Evolutionary conservation across 2,329 filamentous ascomycete genomes (phyloP).

Genomic region (Calycina marina): DNA sequence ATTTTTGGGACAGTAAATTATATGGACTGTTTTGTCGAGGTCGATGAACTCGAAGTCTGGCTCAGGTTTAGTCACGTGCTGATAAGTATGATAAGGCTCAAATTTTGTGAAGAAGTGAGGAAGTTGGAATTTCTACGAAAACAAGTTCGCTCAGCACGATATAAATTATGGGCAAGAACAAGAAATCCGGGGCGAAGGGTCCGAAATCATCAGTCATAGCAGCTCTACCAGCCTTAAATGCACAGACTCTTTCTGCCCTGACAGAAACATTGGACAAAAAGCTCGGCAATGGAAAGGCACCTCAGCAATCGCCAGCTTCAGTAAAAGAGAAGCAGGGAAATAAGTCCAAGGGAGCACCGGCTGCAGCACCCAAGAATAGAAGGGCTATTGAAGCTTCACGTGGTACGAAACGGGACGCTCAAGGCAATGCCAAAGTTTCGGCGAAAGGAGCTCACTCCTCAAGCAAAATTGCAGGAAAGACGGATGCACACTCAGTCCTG

Average conservation of each 20-base stretch:
- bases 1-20: no score
- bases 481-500: slow-evolving; percentile 26
- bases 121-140: no score
- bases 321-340: slow-evolving; percentile 30
- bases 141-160: no score
- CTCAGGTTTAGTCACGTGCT: no score
- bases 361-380: slow-evolving; percentile 5
- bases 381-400: slow-evolving; percentile 12
- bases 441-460: slow-evolving; percentile 11
- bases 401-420: slow-evolving; percentile 21
- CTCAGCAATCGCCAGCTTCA: slow-evolving; percentile 10
- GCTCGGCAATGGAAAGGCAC: slow-evolving; percentile 27
- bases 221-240: slow-evolving; percentile 30
- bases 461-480: slow-evolving; percentile 7
- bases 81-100: no score
- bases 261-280: slow-evolving; percentile 42
- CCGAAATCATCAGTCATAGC: slow-evolving; percentile 3
- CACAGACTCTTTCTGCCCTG: slow-evolving; percentile 34
- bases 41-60: no score
- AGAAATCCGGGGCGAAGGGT: slow-evolving; percentile 9
- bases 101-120: no score
- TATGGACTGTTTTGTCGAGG: no score
- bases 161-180: slow-evolving; percentile 19
- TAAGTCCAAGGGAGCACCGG: slow-evolving; percentile 1
- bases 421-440: slow-evolving; percentile 19